Evolutionary conservation across 2,329 filamentous ascomycete genomes (phyloP).

Genomic region (Akanthomyces lecanii): DNA sequence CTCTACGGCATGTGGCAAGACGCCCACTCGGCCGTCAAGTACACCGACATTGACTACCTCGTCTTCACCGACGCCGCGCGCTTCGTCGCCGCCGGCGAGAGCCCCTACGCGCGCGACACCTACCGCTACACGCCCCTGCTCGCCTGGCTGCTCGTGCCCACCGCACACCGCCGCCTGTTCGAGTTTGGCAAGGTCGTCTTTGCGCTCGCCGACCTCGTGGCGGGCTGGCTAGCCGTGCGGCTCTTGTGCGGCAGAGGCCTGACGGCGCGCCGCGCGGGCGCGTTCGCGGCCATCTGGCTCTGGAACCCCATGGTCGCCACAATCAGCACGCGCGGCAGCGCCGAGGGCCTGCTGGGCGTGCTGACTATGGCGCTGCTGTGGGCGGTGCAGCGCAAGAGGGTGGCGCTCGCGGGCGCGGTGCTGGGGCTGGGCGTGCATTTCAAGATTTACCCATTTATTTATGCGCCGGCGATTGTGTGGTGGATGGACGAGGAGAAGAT

Average conservation of each 20-base stretch:
- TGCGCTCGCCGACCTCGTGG: slow-evolving; percentile 74
- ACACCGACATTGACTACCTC: slow-evolving; percentile 98
- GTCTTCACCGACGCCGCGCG: slow-evolving; percentile 95
- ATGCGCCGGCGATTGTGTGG: slow-evolving; percentile 76
- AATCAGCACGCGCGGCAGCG: slow-evolving; percentile 92
- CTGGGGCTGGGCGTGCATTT: slow-evolving; percentile 88
- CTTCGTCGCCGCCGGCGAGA: slow-evolving; percentile 61
- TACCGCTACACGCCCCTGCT: slow-evolving; percentile 96
- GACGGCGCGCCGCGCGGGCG: slow-evolving; percentile 54
- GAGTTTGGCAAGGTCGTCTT: slow-evolving; percentile 86
- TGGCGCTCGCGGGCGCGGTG: slow-evolving; percentile 65
- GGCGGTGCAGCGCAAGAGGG: slow-evolving; percentile 64
- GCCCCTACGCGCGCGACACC: slow-evolving; percentile 85
- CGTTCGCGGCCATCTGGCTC: slow-evolving; percentile 84
- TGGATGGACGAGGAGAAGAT: slow-evolving; percentile 64
- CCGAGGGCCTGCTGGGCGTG: slow-evolving; percentile 83
- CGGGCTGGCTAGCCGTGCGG: slow-evolving; percentile 68
- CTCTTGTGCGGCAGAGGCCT: slow-evolving; percentile 37
- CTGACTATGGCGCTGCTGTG: slow-evolving; percentile 80
- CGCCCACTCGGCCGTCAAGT: slow-evolving; percentile 85
- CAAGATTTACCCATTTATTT: slow-evolving; percentile 98
- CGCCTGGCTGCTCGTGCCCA: slow-evolving; percentile 81
- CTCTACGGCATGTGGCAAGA: slow-evolving; percentile 93
- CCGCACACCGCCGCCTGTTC: slow-evolving; percentile 52
- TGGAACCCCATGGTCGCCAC: slow-evolving; percentile 97